Evolutionary conservation across 2,329 filamentous ascomycete genomes (phyloP), one percentile per base, ranked within the genome.

Genomic region (Aspergillus proliferans): DNA sequence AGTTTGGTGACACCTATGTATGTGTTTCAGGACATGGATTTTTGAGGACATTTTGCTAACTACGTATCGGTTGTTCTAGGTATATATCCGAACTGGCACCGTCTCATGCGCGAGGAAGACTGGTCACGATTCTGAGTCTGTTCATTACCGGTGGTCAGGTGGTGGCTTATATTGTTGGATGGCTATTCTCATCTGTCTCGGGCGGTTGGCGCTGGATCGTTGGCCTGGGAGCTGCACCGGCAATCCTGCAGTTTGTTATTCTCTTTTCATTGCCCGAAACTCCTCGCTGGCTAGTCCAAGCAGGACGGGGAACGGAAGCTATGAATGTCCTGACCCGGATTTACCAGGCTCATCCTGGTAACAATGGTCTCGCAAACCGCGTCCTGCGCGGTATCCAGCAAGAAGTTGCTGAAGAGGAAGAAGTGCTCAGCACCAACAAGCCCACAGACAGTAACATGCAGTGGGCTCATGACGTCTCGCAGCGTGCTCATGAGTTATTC

Each of bases 131-230:
- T 48, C 85, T 88, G 51, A 83, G 86, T 22, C 72, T 96, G 19
- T 90, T 94, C 58, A 85, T 96, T 49, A 95, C 91, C 0, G 75
- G 87, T 9, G 92, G 92, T 0, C 91, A 96, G 70, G 87, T 95
- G 2, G 80, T 94, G 18, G 91, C 92, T 2, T 96, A 96, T 67
- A 65, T 94, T 1, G 72, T 90, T 6, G 92, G 92, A 1, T 95
- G 87, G 86, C 67, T 77, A 0, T 85, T 95, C 47, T 76, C 74
- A 43, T 78, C 82, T 5, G 76, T 79, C 6, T 51, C 58, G 6
- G 79, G 77, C 10, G 88, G 86, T 1, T 97, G 92, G 91, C 77
- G 89, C 45, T 94, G 87, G 84, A 91, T 95, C 81, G 90, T 96
- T 0, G 91, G 91, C 0, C 69, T 96, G 0, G 92, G 91, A 0